A percentile compares a stretch with the other conserved stretches of the same genome.
phyloP scores from a whole-genome alignment of 1,139 yeast genomes.

The Blastobotrys malaysiensis region DNA sequence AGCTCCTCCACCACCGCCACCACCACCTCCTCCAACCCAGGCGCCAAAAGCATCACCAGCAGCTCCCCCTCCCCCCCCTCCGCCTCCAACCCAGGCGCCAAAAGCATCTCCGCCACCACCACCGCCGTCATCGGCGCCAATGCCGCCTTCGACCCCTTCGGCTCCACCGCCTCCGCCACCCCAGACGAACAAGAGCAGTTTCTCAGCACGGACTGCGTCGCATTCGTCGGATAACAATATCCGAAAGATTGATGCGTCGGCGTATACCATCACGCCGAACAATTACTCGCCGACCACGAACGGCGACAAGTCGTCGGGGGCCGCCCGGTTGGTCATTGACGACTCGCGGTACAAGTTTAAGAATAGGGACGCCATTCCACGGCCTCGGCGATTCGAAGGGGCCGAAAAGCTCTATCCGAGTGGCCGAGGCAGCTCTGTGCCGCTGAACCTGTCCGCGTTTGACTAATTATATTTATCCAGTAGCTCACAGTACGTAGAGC shows the following conservation, averaged over 20 bases:
- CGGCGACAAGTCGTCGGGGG: constrained; percentile 7
- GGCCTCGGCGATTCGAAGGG: constrained; percentile 71
- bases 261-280: constrained; percentile 29
- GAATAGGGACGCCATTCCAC: constrained; percentile 67
- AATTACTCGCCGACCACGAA: constrained; percentile 11
- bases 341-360: constrained; percentile 71
- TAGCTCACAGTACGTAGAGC: too few relatives aligned
- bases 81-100: constrained; percentile 20
- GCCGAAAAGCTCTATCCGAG: constrained; percentile 80
- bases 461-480: constrained; percentile 16
- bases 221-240: constrained; percentile 19
- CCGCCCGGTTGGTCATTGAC: constrained; percentile 42
- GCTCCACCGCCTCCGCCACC: constrained; percentile 15
- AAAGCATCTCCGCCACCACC: constrained; percentile 22
- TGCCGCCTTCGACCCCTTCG: constrained; percentile 20
- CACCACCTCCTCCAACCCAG: constrained; percentile 23
- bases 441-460: constrained; percentile 57
- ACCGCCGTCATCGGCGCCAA: constrained; percentile 22
- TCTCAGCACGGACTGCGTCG: constrained; percentile 21
- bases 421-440: constrained; percentile 93
- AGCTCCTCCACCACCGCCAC: constrained; percentile 17
- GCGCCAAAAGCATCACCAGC: constrained; percentile 16
- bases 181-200: constrained; percentile 17
- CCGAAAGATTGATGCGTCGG: constrained; percentile 30
- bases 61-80: constrained; percentile 16